These are phyloP conservation scores for Lentinula detonsa DNA, from an alignment of 768 basidiomycete genomes.

Conservation along the genomic window DNA sequence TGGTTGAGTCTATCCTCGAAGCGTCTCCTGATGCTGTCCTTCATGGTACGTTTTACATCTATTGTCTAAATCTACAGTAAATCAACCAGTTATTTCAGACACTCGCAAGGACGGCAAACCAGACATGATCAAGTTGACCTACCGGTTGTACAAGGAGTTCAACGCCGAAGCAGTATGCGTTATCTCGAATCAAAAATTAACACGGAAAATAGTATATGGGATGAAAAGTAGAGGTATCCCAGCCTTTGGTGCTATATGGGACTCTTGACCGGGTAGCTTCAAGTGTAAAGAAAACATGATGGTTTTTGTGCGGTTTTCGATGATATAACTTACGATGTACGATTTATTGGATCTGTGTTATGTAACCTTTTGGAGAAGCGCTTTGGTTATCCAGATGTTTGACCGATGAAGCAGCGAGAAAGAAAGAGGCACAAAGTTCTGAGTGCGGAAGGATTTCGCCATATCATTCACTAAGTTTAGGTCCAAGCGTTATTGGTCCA, in stretches of 20 bases:
- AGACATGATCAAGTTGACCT: conserved; percentile 42
- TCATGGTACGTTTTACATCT: conserved; percentile 34
- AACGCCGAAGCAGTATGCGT: conserved; percentile 50
- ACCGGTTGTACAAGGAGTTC: conserved; percentile 40
- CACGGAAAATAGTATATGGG: conserved; percentile 52
- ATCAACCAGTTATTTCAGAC: conserved; percentile 19
- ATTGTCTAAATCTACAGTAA: background rate
- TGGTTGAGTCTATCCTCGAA: conserved; percentile 50
- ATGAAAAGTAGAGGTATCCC: conserved; percentile 55
- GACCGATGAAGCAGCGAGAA: background rate
- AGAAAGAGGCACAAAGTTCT: background rate
- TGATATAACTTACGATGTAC: background rate
- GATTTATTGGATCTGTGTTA: background rate
- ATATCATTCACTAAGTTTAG: background rate
- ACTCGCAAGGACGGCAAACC: conserved; percentile 40
- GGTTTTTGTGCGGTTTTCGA: too few relatives aligned
- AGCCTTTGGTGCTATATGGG: conserved; percentile 60
- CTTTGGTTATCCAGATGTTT: background rate
- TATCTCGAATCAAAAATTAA: conserved; percentile 54
- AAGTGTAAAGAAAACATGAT: background rate
- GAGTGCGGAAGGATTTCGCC: background rate
- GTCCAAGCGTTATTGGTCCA: background rate
- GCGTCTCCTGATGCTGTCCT: conserved; percentile 50
- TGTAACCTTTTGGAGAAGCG: background rate
- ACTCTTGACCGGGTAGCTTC: conserved; percentile 27